Base-by-base conservation (phyloP, 2,329 filamentous ascomycete genomes). In the Apiospora malaysiana region DNA sequence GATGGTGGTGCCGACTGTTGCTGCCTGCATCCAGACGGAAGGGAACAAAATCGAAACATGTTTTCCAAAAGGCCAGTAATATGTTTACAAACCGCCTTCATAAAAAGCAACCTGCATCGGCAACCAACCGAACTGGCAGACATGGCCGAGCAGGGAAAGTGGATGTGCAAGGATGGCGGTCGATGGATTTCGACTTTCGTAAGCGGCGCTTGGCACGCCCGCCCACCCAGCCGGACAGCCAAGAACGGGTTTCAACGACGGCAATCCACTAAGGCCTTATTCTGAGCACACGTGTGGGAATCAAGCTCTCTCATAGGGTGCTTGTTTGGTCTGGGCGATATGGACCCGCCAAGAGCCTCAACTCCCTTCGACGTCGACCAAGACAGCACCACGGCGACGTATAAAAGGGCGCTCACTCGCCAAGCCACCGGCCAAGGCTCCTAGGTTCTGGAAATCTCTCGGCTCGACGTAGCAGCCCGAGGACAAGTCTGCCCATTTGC, bases 271-370 rank as follows among this genome's bases (percentile, higher is more conserved):
- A 8, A 56, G 32, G 32, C 43, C 27, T 23, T 43, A 40, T 43
- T 43, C n/a, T 12, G 46, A 49, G 32, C 21, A 49, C 67, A 68
- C 67, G 67, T 68, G 67, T 21, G 16, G 4, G 27, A 21, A 68
- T 68, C 21, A 68, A 68, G 67, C 67, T 21, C 47, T 68, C 46
- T 56, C 46, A 68, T 49, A 49, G 67, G 67, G 45, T 27, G 46
- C n/a, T 40, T 40, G 32, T n/a, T n/a, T 23, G 56, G 32, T 2
- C 56, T 63, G 56, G 56, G 56, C 56, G 37, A 63, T 37, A 63
- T 63, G 56, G 56, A 40, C 56, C 32, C 25, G 66, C 66, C 66
- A 68, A 68, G 66, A 68, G 56, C 27, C 56, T 63, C 56, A 63
- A 63, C 32, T 63, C 32, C 12, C 23, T 40, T 40, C 56, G 9